Conservation (phyloP, 352 stramenopile species). For the Globisporangium perplexum region DNA sequence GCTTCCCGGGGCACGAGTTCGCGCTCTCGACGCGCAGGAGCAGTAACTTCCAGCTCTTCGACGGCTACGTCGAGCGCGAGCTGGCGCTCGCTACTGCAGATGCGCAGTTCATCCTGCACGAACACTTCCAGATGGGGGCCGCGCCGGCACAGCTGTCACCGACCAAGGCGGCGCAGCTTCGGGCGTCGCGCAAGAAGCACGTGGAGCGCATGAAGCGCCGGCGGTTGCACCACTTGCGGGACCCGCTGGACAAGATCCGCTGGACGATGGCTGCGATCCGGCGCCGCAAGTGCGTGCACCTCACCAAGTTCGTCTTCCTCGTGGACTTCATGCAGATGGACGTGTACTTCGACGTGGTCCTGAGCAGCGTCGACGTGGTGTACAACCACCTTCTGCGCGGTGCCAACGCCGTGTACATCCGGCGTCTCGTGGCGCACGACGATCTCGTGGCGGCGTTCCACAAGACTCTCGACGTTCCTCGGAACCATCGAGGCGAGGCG, state of each 20-base stretch:
- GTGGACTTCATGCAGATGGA: conserved; percentile 61
- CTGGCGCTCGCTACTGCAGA: conserved; percentile 46
- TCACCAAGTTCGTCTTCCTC: conserved; percentile 47
- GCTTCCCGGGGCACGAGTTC: conserved; percentile 48
- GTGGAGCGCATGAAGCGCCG: conserved; percentile 17
- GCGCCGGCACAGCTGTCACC: conserved; percentile 10
- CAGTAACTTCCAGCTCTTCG: conserved; percentile 58
- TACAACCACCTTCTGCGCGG: conserved; percentile 32
- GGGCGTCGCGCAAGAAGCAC: conserved; percentile 14
- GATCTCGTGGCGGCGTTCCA: conserved; percentile 30
- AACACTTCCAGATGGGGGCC: conserved; percentile 36
- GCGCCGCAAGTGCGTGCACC: conserved; percentile 41
- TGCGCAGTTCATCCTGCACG: conserved; percentile 34
- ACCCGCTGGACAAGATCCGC: conserved; percentile 43
- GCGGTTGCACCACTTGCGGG: conserved; percentile 13
- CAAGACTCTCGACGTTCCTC: conserved; percentile 5
- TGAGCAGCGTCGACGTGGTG: conserved; percentile 39
- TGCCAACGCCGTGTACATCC: conserved; percentile 32
- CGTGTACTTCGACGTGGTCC: conserved; percentile 23
- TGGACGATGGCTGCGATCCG: conserved; percentile 71
- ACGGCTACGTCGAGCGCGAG: conserved; percentile 43
- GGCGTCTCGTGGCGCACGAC: conserved; percentile 19
- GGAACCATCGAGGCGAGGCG: neutral
- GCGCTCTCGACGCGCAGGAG: conserved; percentile 48
- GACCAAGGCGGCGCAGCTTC: conserved; percentile 16